Evolutionary conservation across 1,284 basidiomycete species (phyloP).

Genomic region (Blastosporella zonata): DNA sequence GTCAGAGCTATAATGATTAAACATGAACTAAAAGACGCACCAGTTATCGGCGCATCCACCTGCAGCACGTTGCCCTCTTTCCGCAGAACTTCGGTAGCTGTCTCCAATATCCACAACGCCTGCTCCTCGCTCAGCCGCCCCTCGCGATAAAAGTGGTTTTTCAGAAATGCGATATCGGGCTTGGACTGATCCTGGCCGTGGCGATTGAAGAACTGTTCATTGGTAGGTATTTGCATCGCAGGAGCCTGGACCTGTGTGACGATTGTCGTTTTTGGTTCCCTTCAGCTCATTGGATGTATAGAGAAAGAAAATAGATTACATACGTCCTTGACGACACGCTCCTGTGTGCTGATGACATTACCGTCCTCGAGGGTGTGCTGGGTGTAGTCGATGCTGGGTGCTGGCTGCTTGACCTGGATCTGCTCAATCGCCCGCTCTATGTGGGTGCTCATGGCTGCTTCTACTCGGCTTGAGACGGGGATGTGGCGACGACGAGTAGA

Average conservation of each 20-base stretch:
- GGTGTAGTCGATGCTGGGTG: conserved; percentile 78
- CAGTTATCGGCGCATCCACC: conserved; percentile 93
- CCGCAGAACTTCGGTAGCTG: conserved; percentile 72
- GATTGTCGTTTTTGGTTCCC: conserved; percentile 5
- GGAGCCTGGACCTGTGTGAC: conserved; percentile 83
- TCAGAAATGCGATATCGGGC: conserved; percentile 95
- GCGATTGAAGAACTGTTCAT: conserved; percentile 87
- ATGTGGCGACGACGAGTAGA: conserved; percentile 9
- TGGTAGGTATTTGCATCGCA: conserved; percentile 88
- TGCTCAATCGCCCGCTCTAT: conserved; percentile 73
- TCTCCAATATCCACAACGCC: conserved; percentile 83
- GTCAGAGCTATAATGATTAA: background rate
- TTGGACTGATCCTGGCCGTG: conserved; percentile 75
- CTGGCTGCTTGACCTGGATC: conserved; percentile 64
- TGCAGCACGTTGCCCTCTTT: conserved; percentile 83
- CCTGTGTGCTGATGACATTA: conserved; percentile 80
- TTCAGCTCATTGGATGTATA: background rate
- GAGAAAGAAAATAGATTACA: conserved; percentile 23
- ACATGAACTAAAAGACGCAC: conserved; percentile 38
- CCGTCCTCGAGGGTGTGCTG: conserved; percentile 89
- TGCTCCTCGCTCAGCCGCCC: conserved; percentile 90
- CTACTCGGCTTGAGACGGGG: conserved; percentile 11
- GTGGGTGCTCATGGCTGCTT: conserved; percentile 34
- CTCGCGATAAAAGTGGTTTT: conserved; percentile 99
- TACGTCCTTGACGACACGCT: conserved; percentile 83